Conservation (phyloP, 106 monocot genomes). For the Ottelia alismoides region DNA sequence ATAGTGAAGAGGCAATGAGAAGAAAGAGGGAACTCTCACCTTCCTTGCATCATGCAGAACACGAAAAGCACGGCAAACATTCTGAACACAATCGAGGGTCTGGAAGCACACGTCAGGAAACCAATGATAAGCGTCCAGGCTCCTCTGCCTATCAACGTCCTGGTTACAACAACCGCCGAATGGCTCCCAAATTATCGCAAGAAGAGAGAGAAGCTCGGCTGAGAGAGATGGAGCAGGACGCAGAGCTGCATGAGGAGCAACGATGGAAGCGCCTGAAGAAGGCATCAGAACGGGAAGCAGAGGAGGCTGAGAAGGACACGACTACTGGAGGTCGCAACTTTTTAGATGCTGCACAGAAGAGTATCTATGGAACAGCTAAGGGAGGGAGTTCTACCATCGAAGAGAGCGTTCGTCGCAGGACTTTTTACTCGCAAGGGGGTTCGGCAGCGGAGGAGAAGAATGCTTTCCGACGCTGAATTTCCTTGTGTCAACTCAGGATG, state of each 20-base stretch:
- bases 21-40: constrained; percentile 5
- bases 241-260: constrained; percentile 91
- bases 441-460: constrained; percentile 47
- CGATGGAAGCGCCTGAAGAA: constrained; percentile 78
- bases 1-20: constrained; percentile 13
- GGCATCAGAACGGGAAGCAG: constrained; percentile 59
- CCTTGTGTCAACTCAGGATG: not conserved
- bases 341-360: constrained; percentile 70
- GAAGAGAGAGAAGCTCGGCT: constrained; percentile 72
- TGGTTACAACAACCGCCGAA: constrained; percentile 24
- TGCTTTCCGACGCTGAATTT: constrained; percentile 52
- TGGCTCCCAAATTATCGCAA: constrained; percentile 52
- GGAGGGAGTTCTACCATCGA: constrained; percentile 87
- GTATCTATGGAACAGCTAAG: constrained; percentile 69
- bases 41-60: constrained; percentile 6
- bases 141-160: constrained; percentile 5
- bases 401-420: constrained; percentile 83
- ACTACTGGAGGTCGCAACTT: constrained; percentile 53
- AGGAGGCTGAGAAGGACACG: constrained; percentile 33
- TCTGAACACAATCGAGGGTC: no score
- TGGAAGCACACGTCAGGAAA: constrained; percentile 7
- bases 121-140: no score
- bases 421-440: constrained; percentile 71
- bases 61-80: constrained; percentile 13
- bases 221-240: constrained; percentile 76